A percentile compares a stretch with the other conserved stretches of the same genome.
Conservation (phyloP, 1,139 yeast species). For the Candida labiduridarum region DNA sequence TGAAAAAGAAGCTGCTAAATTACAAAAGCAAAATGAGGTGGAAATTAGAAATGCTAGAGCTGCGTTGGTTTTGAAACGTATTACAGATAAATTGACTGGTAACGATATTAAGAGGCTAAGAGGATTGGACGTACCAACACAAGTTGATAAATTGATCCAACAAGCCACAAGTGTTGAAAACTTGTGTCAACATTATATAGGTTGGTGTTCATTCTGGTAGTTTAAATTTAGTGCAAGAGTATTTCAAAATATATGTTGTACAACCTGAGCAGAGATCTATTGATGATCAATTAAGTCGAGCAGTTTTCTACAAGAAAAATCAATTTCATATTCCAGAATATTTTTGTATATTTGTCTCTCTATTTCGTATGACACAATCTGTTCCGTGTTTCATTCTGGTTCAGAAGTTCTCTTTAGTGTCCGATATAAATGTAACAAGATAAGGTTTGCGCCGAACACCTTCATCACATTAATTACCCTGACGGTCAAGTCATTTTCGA, state of each 20-base stretch:
- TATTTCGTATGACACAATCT: background rate
- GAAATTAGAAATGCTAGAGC: conserved; percentile 91
- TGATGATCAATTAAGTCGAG: too few species aligned
- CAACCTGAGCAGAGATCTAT: background rate
- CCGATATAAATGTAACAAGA: conserved; percentile 56
- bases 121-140: conserved; percentile 81
- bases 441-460: conserved; percentile 61
- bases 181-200: conserved; percentile 93
- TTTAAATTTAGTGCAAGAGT: background rate
- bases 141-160: conserved; percentile 90
- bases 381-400: conserved; percentile 20
- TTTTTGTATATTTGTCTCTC: background rate
- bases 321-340: background rate
- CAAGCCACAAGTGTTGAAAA: conserved; percentile 98
- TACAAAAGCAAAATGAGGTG: conserved; percentile 75
- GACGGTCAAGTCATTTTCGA: conserved; percentile 11
- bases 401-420: conserved; percentile 54
- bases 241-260: background rate
- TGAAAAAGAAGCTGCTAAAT: conserved; percentile 69
- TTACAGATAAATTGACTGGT: conserved; percentile 91
- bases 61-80: conserved; percentile 83
- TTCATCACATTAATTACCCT: conserved; percentile 50
- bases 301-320: too few species aligned
- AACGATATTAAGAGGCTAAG: conserved; percentile 79
- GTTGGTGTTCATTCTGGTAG: conserved; percentile 99